Evolutionary conservation across 352 stramenopile genomes (phyloP), one percentile per base, ranked within the genome.

Genomic region (Pythium apleroticum): DNA sequence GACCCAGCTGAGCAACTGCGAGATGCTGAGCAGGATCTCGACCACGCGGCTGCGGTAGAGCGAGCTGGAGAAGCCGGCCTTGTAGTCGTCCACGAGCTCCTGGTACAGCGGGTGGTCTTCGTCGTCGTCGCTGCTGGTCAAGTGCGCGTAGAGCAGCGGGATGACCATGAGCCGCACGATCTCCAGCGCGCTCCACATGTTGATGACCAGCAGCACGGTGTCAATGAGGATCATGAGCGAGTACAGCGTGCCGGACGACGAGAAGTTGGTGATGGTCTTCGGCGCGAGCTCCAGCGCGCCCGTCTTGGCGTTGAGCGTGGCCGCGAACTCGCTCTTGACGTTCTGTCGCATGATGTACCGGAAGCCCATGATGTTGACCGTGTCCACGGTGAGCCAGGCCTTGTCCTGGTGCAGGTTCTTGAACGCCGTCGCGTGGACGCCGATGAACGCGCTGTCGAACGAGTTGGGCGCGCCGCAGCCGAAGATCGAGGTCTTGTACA

Each of bases 1-100:
- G 17, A 87, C 56, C 81, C 81, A 90, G 28, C 77, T 86, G 37
- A 90, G 46, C 37, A 82, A 30, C 28, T 74, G 71, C 20, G 60
- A 54, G 39, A 50, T 31, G 3, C 67, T 72, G 14, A 71, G 33
- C 30, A 73, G 6, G 14, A 81, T 60, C 4, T 77, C 53, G 15
- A 77, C 69, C 2, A 76, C 63, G 4, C 71, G 70, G 46, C 74
- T 87, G 55, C 78, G 78, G 35, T 76, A 72, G 6, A 90, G 60
- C 7, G 77, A 81, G n/a, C 66, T 76, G 3, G 71, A 59, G 22
- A 73, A 70, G 48, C 31, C 28, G 30, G 58, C 30, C n/a, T 46
- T 50, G 45, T 56, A 60, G 15, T 56, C 46, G 10, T 52, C 37
- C 14, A 63, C 17, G 31, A 59, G 24, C 20, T 31, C 15, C 5